Conservation (phyloP, 2,329 filamentous ascomycete species). For the Aspergillus sp. region DNA sequence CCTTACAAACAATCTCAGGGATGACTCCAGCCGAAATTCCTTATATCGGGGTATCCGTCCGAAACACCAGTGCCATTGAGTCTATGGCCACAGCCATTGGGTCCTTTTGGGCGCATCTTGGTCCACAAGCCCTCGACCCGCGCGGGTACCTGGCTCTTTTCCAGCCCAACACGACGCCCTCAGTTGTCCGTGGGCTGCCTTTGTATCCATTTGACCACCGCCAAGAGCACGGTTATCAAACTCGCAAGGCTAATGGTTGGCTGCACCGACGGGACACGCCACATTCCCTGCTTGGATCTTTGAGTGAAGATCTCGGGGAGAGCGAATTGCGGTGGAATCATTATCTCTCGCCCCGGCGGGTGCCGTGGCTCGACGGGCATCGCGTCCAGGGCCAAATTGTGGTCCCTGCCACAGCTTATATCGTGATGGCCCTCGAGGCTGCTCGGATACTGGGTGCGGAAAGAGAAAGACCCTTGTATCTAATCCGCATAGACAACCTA, state of each 20-base stretch:
- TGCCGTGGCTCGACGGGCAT: constrained; percentile 24
- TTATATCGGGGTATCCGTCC: not conserved
- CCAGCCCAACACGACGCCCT: not conserved
- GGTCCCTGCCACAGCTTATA: constrained; percentile 25
- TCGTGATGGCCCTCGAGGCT: constrained; percentile 15
- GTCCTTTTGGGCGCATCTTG: not conserved
- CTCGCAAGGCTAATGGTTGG: constrained; percentile 2
- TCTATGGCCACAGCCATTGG: not conserved
- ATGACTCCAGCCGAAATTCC: not conserved
- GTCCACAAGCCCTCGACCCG: not conserved
- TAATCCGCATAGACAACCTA: constrained; percentile 4
- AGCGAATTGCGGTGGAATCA: constrained; percentile 18
- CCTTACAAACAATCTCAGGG: constrained; percentile 12
- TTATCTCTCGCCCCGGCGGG: constrained; percentile 4
- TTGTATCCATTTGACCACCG: constrained; percentile 7
- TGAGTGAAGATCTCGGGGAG: constrained; percentile 3
- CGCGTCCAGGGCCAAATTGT: constrained; percentile 20
- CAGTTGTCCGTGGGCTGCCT: not conserved
- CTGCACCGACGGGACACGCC: not conserved
- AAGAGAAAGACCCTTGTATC: not conserved
- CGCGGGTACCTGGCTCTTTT: no score
- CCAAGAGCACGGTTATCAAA: constrained; percentile 4
- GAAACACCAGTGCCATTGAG: not conserved
- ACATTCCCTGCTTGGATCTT: constrained; percentile 6
- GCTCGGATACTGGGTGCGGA: not conserved